Conservation (phyloP, 495 filamentous ascomycete species). For the Friedmanniomyces simplex region DNA sequence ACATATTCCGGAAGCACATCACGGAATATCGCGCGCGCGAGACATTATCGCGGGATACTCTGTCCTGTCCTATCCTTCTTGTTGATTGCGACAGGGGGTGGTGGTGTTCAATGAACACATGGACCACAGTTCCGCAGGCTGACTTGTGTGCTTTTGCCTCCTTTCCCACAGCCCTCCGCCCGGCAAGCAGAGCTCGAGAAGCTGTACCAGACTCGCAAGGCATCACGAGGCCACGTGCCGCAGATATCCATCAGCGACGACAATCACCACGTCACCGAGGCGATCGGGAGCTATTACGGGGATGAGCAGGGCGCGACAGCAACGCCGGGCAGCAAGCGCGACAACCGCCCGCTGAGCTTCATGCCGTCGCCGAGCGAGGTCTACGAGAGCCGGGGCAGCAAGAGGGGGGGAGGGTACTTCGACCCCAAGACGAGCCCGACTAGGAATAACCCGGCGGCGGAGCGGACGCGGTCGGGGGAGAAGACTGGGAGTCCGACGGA, state of each 20-base stretch:
- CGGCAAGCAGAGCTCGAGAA: slow-evolving; percentile 32
- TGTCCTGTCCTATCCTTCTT: too few species aligned
- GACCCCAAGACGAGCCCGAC: slow-evolving; percentile 20
- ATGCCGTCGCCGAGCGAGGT: slow-evolving; percentile 39
- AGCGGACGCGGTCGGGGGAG: slow-evolving; percentile 21
- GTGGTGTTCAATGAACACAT: background rate
- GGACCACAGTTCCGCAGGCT: background rate
- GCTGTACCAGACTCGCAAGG: slow-evolving; percentile 29
- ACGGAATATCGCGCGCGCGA: background rate
- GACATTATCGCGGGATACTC: too few species aligned
- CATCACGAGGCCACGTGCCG: slow-evolving; percentile 45
- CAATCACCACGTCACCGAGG: slow-evolving; percentile 94
- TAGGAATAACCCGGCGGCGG: slow-evolving; percentile 20
- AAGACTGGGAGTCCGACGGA: slow-evolving; percentile 15
- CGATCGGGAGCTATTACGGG: slow-evolving; percentile 92
- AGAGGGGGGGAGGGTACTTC: slow-evolving; percentile 29
- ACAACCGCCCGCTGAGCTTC: slow-evolving; percentile 56
- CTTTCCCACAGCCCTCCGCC: slow-evolving; percentile 24
- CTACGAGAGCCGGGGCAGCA: slow-evolving; percentile 27
- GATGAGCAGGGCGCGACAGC: slow-evolving; percentile 43
- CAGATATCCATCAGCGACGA: slow-evolving; percentile 66
- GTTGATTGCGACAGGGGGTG: background rate
- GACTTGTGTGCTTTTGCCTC: background rate
- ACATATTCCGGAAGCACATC: too few species aligned
- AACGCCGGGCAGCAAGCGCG: slow-evolving; percentile 36